These are phyloP conservation scores for Neonectria hederae DNA, from an alignment of 2,329 filamentous ascomycete genomes.

Conservation along the genomic window DNA sequence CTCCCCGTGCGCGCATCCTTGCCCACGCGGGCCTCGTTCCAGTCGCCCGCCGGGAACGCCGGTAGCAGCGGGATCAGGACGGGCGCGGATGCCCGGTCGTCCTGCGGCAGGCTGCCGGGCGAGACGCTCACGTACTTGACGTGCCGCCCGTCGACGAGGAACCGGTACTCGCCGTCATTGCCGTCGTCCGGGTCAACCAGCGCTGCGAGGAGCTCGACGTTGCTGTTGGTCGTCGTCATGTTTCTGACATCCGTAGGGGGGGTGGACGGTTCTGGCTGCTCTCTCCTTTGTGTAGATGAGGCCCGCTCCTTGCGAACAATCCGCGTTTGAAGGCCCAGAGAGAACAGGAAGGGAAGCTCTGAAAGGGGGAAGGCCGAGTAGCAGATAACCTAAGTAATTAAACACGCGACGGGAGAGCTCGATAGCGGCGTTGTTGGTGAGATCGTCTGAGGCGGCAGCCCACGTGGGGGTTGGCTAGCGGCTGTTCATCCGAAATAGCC, in stretches of 20 bases:
- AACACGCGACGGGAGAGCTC: not conserved
- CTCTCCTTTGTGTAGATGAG: not conserved
- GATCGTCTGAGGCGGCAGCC: slow-evolving; percentile 19
- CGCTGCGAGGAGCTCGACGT: slow-evolving; percentile 40
- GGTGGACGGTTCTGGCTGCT: not conserved
- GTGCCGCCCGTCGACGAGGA: slow-evolving; percentile 47
- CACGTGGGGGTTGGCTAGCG: slow-evolving; percentile 20
- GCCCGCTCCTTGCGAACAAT: not conserved
- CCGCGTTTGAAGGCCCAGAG: not conserved
- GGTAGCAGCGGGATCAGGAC: slow-evolving; percentile 47
- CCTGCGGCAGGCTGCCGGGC: slow-evolving; percentile 43
- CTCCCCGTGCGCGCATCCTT: slow-evolving; percentile 36
- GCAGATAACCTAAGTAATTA: not conserved
- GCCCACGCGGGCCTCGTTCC: slow-evolving; percentile 51
- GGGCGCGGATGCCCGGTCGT: slow-evolving; percentile 48
- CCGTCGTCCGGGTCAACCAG: slow-evolving; percentile 38
- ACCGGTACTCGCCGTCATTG: slow-evolving; percentile 49
- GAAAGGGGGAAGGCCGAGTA: not conserved
- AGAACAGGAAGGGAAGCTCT: not conserved
- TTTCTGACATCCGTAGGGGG: not conserved
- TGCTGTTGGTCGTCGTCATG: slow-evolving; percentile 16
- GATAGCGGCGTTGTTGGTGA: not conserved
- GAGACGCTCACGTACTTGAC: slow-evolving; percentile 55
- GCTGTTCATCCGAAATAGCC: slow-evolving; percentile 22
- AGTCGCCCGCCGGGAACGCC: slow-evolving; percentile 50